phyloP scores from a whole-genome alignment of 768 basidiomycete genomes.

The Lactarius tabidus region DNA sequence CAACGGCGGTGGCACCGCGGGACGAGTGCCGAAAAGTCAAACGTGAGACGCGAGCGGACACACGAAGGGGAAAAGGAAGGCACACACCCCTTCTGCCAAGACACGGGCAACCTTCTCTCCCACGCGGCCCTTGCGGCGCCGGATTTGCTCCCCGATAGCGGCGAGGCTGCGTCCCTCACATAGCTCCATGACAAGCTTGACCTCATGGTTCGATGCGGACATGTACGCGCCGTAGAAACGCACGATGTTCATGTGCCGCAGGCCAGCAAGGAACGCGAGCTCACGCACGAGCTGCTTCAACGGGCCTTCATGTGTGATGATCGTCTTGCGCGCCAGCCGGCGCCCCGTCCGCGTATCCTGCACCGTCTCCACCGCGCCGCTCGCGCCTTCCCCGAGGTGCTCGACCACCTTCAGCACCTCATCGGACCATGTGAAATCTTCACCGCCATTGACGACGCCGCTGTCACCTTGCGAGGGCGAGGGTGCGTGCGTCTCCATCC shows the following conservation, averaged over 20 bases:
- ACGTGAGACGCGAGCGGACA: background rate
- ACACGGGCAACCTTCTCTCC: constrained; percentile 81
- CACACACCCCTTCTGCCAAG: constrained; percentile 77
- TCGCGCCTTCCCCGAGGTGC: constrained; percentile 83
- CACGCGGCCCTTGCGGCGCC: constrained; percentile 63
- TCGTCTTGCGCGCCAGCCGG: constrained; percentile 87
- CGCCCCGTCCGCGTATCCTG: constrained; percentile 67
- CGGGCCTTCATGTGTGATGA: constrained; percentile 80
- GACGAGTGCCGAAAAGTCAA: background rate
- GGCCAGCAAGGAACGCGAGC: constrained; percentile 76
- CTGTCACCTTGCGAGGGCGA: background rate
- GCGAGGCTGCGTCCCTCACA: constrained; percentile 82
- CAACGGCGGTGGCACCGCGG: background rate
- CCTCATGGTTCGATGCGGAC: constrained; percentile 74
- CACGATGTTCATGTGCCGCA: constrained; percentile 77
- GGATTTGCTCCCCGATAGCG: constrained; percentile 72
- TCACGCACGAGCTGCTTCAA: constrained; percentile 85
- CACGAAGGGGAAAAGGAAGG: background rate
- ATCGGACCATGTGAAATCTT: constrained; percentile 46
- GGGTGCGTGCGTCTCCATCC: constrained; percentile 11
- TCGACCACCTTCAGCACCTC: constrained; percentile 62
- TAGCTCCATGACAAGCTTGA: constrained; percentile 87
- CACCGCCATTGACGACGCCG: background rate
- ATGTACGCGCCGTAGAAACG: constrained; percentile 85
- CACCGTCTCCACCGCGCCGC: constrained; percentile 88